phyloP scores from a whole-genome alignment of 2,329 filamentous ascomycete genomes.

The Paracoccidioides lutzii region DNA sequence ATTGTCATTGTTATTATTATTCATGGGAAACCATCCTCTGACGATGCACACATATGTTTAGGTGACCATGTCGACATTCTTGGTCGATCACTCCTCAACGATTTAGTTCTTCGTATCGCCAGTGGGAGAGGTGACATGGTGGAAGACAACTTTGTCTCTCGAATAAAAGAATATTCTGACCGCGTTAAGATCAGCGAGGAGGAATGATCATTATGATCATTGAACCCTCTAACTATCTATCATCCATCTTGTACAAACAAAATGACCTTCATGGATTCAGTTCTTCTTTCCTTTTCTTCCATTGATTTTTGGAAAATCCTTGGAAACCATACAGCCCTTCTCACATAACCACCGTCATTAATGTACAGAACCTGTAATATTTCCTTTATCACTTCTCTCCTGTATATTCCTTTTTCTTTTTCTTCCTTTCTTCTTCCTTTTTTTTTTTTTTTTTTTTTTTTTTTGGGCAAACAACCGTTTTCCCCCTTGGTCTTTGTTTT shows the following conservation, averaged over 20 bases:
- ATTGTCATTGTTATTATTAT: neutral
- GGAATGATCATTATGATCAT: conserved; percentile 6
- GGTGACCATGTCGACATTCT: conserved; percentile 96
- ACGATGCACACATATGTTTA: conserved; percentile 22
- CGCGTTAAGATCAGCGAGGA: conserved; percentile 74
- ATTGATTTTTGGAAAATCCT: neutral
- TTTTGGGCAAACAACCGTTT: neutral
- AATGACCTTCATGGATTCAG: neutral
- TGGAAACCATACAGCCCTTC: too few species aligned
- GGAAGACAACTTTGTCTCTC: conserved; percentile 62
- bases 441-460: neutral
- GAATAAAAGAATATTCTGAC: conserved; percentile 69
- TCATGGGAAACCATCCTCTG: neutral
- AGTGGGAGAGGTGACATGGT: conserved; percentile 74
- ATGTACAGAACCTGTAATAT: too few species aligned
- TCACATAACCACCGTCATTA: too few species aligned
- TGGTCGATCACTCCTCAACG: conserved; percentile 76
- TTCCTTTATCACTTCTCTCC: neutral
- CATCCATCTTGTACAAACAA: neutral
- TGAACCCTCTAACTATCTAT: neutral
- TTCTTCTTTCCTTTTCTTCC: neutral
- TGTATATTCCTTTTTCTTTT: neutral
- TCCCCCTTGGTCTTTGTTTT: neutral
- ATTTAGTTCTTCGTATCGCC: conserved; percentile 74
- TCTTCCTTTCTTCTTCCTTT: neutral